phyloP scores from a whole-genome alignment of 768 basidiomycete genomes.

The Rhizopogon rudus region DNA sequence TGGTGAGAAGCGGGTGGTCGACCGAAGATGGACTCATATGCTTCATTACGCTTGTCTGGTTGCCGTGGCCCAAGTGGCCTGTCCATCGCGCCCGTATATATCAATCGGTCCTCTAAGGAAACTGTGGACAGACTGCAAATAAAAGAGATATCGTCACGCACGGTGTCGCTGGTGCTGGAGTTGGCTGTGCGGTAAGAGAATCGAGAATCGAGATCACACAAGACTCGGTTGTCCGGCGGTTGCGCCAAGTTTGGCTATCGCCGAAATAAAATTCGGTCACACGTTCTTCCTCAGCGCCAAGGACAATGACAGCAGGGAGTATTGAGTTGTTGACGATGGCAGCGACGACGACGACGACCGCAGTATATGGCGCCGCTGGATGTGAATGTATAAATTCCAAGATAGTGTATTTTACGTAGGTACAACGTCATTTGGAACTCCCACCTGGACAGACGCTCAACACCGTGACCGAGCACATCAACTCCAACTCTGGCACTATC shows the following conservation, averaged over 20 bases:
- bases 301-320: background rate
- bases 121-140: background rate
- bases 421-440: background rate
- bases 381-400: background rate
- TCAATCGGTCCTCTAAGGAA: background rate
- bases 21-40: slow-evolving; percentile 87
- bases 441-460: background rate
- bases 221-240: background rate
- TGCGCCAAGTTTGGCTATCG: background rate
- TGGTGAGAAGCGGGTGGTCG: slow-evolving; percentile 61
- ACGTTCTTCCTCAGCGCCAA: background rate
- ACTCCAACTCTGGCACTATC: too few relatives aligned
- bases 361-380: background rate
- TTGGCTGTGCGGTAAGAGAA: background rate
- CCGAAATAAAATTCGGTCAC: background rate
- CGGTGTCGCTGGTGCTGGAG: background rate
- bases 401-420: background rate
- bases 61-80: slow-evolving; percentile 55
- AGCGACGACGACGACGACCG: background rate
- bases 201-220: background rate
- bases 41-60: slow-evolving; percentile 70
- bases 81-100: slow-evolving; percentile 31
- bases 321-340: background rate
- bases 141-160: background rate
- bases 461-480: too few relatives aligned